A percentile compares a stretch with the other conserved stretches of the same genome.
phyloP scores from a whole-genome alignment of 345 rosid genomes.

The Aethionema arabicum region DNA sequence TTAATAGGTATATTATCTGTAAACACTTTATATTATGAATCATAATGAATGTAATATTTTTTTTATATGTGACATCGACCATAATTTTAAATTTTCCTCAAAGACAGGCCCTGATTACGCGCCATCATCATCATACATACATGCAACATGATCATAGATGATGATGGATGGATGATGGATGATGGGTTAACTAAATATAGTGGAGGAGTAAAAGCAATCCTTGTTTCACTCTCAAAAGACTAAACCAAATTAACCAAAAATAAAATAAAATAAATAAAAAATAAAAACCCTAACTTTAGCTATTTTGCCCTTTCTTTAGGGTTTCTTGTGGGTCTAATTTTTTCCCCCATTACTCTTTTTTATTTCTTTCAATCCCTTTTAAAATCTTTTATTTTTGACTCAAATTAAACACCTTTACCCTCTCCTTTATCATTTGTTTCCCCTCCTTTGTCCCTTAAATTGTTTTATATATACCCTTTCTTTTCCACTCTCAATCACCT shows the following conservation, averaged over 20 bases:
- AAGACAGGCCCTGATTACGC: constrained; percentile 24
- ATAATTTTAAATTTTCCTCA: too few relatives aligned
- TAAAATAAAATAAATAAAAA: neutral
- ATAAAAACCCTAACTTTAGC: constrained; percentile 33
- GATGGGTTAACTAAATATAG: constrained; percentile 58
- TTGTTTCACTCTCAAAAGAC: constrained; percentile 50
- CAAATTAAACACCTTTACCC: constrained; percentile 26
- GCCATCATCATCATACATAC: constrained; percentile 31
- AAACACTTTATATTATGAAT: too few relatives aligned
- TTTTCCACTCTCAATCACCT: constrained; percentile 29
- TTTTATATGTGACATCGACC: too few relatives aligned
- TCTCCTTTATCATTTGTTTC: constrained; percentile 37
- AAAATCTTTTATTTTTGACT: constrained; percentile 33
- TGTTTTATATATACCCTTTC: constrained; percentile 40
- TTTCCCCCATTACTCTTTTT: constrained; percentile 26
- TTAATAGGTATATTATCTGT: too few relatives aligned
- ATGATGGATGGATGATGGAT: constrained; percentile 24
- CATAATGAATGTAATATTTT: too few relatives aligned
- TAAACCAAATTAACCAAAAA: constrained; percentile 35
- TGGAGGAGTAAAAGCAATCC: constrained; percentile 38
- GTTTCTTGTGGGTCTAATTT: constrained; percentile 44
- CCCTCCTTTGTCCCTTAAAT: constrained; percentile 30
- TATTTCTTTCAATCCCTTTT: constrained; percentile 34
- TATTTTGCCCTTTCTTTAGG: constrained; percentile 51
- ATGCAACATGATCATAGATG: neutral